phyloP scores from a whole-genome alignment of 257 asterid genomes.

The Rehmannia glutinosa region DNA sequence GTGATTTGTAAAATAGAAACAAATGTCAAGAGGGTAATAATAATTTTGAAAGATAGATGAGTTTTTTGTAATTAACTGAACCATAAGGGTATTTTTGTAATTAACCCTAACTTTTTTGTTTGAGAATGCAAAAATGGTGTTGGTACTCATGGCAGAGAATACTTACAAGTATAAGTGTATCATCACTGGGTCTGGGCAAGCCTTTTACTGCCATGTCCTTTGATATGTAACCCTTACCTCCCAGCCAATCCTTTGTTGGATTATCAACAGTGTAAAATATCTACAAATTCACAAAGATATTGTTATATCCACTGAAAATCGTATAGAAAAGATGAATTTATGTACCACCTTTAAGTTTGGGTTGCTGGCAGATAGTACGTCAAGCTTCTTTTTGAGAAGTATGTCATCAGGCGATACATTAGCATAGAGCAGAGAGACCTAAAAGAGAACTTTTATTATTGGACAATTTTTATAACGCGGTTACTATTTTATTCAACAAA shows the following conservation, averaged over 20 bases:
- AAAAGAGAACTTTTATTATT: conserved; percentile 17
- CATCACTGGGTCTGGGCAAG: conserved; percentile 80
- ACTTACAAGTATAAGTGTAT: conserved; percentile 84
- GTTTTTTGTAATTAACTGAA: too few species aligned
- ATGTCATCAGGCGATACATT: conserved; percentile 96
- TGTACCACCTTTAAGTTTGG: conserved; percentile 77
- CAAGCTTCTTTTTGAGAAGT: conserved; percentile 93
- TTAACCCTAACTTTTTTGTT: too few species aligned
- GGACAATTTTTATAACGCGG: background rate
- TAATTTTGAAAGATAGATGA: too few species aligned
- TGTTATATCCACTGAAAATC: background rate
- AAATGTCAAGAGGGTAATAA: too few species aligned
- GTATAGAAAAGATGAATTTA: conserved; percentile 7
- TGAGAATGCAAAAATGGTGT: background rate
- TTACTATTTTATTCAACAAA: background rate
- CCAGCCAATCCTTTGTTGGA: conserved; percentile 82
- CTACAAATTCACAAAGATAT: conserved; percentile 34
- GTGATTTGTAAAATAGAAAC: too few species aligned
- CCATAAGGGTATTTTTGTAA: too few species aligned
- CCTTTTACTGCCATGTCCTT: conserved; percentile 87
- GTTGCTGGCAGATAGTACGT: conserved; percentile 69
- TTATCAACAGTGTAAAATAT: conserved; percentile 87
- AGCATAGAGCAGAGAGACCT: conserved; percentile 88
- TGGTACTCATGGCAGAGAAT: conserved; percentile 16
- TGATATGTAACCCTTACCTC: conserved; percentile 81